Evolutionary conservation across 257 asterid genomes (phyloP).

Genomic region (Jaltomata sinuosa): DNA sequence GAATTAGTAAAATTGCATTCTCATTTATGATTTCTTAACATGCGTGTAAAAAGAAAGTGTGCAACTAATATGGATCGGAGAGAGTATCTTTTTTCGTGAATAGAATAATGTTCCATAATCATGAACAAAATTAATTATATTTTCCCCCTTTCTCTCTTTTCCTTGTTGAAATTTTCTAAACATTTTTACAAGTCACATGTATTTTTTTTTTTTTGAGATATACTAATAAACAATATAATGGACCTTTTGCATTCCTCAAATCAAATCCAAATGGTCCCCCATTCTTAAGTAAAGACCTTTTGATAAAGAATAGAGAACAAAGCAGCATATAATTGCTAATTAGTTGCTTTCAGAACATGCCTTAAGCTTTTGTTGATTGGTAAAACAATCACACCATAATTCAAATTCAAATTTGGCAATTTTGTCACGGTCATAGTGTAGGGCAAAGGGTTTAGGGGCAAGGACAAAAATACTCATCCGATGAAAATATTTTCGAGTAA

Average conservation of each 20-base stretch:
- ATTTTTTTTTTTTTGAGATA: neutral
- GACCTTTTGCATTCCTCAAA: neutral
- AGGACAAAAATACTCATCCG: no score
- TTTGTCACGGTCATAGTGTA: neutral
- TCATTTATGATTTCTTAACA: no score
- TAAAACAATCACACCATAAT: neutral
- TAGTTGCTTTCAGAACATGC: constrained; percentile 1
- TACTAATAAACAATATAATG: neutral
- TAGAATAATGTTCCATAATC: neutral
- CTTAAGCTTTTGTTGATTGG: neutral
- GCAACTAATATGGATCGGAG: no score
- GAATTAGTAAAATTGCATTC: no score
- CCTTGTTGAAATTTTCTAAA: neutral
- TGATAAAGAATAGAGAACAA: neutral
- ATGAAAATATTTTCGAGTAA: no score
- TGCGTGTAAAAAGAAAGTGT: no score
- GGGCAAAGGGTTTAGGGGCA: neutral
- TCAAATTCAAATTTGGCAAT: neutral
- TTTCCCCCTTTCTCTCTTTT: neutral
- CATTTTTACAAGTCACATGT: neutral
- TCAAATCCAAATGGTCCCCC: neutral
- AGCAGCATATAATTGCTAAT: neutral
- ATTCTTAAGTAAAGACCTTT: neutral
- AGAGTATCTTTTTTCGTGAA: neutral
- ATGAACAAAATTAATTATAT: neutral